A percentile compares a stretch with the other conserved stretches of the same genome.
Conservation (phyloP, 2,329 filamentous ascomycete species). For the Aureobasidium mangrovei region DNA sequence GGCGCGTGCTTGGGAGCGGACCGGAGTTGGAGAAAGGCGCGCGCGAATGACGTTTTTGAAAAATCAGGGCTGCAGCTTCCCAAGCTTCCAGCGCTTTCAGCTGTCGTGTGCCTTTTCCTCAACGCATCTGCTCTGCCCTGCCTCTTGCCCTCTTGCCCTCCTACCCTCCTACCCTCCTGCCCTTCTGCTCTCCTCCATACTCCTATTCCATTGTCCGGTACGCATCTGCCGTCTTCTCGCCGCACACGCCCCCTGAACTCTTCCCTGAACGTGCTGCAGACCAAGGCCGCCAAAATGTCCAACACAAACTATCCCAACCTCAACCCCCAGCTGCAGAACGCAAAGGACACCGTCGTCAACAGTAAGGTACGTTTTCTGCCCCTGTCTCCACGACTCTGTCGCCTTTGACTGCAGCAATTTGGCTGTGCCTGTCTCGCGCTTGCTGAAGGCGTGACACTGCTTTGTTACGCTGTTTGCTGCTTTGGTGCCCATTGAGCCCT, state of each 20-base stretch:
- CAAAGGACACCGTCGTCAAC: constrained; percentile 31
- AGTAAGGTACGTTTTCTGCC: constrained; percentile 35
- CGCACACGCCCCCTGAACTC: background rate
- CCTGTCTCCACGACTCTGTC: constrained; percentile 28
- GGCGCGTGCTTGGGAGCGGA: background rate
- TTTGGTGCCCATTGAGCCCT: background rate
- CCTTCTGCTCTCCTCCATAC: background rate
- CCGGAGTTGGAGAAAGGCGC: background rate
- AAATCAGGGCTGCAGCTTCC: constrained; percentile 5
- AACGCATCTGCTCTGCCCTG: background rate
- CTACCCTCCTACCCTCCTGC: background rate
- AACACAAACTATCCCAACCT: constrained; percentile 24
- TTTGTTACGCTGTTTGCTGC: background rate
- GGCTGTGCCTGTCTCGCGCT: constrained; percentile 25
- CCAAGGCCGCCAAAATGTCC: constrained; percentile 6
- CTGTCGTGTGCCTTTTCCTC: constrained; percentile 9
- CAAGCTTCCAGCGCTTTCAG: background rate
- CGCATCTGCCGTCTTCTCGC: background rate
- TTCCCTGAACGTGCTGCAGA: background rate
- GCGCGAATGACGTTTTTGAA: constrained; percentile 9
- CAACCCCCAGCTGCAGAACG: constrained; percentile 20
- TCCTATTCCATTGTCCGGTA: constrained; percentile 9
- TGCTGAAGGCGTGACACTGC: constrained; percentile 7
- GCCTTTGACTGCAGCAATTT: constrained; percentile 17
- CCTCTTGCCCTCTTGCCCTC: background rate